phyloP scores from a whole-genome alignment of 2,329 filamentous ascomycete species.

The Paradendryphiella salina region DNA sequence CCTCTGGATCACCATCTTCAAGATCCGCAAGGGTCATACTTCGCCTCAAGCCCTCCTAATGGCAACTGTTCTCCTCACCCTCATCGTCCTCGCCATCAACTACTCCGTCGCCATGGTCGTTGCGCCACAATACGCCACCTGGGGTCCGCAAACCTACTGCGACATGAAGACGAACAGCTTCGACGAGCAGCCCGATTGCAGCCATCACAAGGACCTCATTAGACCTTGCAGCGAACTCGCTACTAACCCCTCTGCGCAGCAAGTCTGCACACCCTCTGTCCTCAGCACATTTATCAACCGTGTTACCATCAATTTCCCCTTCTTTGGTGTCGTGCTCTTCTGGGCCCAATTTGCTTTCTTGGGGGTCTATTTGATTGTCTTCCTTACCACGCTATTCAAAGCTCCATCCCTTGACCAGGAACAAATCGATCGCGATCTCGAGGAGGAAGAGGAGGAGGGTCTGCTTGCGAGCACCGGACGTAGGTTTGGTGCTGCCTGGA shows the following conservation, averaged over 20 bases:
- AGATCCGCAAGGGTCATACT: slow-evolving; percentile 84
- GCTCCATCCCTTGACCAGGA: slow-evolving; percentile 75
- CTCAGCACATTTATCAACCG: slow-evolving; percentile 93
- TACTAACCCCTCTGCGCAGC: slow-evolving; percentile 68
- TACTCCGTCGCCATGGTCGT: slow-evolving; percentile 91
- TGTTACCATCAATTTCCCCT: slow-evolving; percentile 89
- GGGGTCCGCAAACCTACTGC: slow-evolving; percentile 93
- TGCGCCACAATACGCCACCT: slow-evolving; percentile 94
- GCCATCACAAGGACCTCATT: slow-evolving; percentile 69
- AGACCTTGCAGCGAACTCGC: slow-evolving; percentile 79
- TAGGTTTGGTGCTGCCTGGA: slow-evolving; percentile 83
- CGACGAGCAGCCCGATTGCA: slow-evolving; percentile 75
- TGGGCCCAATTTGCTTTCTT: slow-evolving; percentile 96
- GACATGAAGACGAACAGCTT: slow-evolving; percentile 66
- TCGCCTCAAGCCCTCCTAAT: slow-evolving; percentile 89
- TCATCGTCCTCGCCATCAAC: slow-evolving; percentile 89
- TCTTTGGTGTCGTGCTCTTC: slow-evolving; percentile 90
- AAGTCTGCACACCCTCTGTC: slow-evolving; percentile 87
- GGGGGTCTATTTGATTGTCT: slow-evolving; percentile 77
- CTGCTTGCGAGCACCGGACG: slow-evolving; percentile 80
- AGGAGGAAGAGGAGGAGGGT: slow-evolving; percentile 91
- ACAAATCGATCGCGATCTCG: slow-evolving; percentile 83
- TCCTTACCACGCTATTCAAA: slow-evolving; percentile 76
- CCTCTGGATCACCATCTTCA: slow-evolving; percentile 92
- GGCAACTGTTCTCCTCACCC: slow-evolving; percentile 84